Base-by-base conservation (phyloP, 768 basidiomycete genomes). In the Sarcodon sp. region DNA sequence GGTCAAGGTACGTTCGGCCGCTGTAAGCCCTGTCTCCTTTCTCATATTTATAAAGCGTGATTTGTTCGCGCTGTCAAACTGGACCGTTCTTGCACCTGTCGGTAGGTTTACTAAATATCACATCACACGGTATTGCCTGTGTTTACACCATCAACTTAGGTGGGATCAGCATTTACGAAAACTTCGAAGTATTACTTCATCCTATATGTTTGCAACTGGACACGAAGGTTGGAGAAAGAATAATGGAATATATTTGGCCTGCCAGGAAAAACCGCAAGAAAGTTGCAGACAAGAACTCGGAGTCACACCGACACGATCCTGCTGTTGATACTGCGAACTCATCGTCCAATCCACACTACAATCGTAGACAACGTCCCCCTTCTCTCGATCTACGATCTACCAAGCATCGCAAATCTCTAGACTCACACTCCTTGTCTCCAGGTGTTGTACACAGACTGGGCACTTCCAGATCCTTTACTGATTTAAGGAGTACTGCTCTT, bases 181-280 rank as follows among this genome's bases (percentile, higher is more conserved):
- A 73, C 31, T 87, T 96, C 55, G 79, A 86, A 53, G 66, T 94
- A 34, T 75, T 78, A 27, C 68, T 96, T 37, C 90, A 93, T 61
- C 93, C 92, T 0, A 72, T 97, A 55, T 79, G 83, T 32, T 71
- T 96, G 6, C 87, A 90, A 54, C 72, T 97, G 44, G 93, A 98
- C 62, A 80, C 87, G 27, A 75, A 73, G 53, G 73, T 93, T 31
- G 91, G 89, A 7, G 73, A 74, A 15, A 72, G 79, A 48, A 83
- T 97, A 49, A 79, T 89, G 77, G 84, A 87, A 58, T 97, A 97
- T 60, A 67, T 96, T 32, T 92, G 87, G 80, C 82, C 84, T 18
- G 71, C 76, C 18, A 73, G 83, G 31, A 70, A 70, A 51, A 62
- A 70, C 18, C 64, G 71, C 33, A 53, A 54, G 32, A 11, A 61